phyloP scores from a whole-genome alignment of 2,329 filamentous ascomycete genomes.

The Conoideocrella luteorostrata region DNA sequence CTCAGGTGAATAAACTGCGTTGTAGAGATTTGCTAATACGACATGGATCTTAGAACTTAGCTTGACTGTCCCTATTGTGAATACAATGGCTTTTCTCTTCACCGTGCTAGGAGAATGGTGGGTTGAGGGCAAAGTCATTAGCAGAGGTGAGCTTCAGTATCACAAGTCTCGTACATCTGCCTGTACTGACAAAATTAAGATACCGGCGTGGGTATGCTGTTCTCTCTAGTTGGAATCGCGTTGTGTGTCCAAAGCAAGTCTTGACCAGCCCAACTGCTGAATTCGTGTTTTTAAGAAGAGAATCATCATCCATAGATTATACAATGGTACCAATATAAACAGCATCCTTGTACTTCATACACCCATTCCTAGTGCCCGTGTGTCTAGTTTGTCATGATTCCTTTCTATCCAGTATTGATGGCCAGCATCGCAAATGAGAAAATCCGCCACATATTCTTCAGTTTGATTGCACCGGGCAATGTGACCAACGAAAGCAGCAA shows the following conservation, averaged over 20 bases:
- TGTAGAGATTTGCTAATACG: too few species aligned
- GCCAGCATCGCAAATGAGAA: too few species aligned
- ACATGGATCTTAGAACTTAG: conserved; percentile 90
- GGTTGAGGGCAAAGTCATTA: conserved; percentile 86
- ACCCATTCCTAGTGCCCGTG: too few species aligned
- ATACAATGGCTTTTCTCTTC: conserved; percentile 91
- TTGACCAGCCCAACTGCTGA: conserved; percentile 14
- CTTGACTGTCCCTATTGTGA: conserved; percentile 89
- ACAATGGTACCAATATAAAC: too few species aligned
- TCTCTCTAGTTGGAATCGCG: conserved; percentile 74
- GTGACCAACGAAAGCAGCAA: background rate
- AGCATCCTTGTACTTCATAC: too few species aligned
- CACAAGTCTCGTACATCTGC: too few species aligned
- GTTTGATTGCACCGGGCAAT: conserved; percentile 10
- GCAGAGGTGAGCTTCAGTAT: conserved; percentile 54
- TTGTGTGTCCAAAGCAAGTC: conserved; percentile 70
- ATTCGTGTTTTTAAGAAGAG: background rate
- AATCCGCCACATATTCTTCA: too few species aligned
- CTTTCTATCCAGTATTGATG: too few species aligned
- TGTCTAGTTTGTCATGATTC: too few species aligned
- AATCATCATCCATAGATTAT: background rate
- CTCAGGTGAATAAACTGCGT: too few species aligned
- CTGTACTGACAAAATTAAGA: conserved; percentile 40
- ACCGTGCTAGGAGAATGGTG: conserved; percentile 94
- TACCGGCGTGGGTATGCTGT: conserved; percentile 73